phyloP scores from a whole-genome alignment of 2,329 filamentous ascomycete species.

The Fusarium brevicatenulatum region DNA sequence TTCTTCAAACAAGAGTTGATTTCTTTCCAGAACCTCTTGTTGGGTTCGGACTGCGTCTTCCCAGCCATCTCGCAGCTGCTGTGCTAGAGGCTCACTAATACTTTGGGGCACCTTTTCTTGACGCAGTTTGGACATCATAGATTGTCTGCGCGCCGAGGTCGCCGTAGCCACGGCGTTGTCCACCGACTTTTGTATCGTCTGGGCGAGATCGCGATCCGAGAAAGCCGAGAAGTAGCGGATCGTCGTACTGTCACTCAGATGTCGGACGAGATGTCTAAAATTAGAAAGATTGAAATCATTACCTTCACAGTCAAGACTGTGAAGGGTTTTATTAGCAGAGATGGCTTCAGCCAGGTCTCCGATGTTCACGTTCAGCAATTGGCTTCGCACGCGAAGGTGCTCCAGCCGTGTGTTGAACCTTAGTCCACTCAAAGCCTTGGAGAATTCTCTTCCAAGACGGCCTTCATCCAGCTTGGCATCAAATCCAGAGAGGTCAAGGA shows the following conservation, averaged over 20 bases:
- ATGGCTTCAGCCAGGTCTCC: conserved; percentile 63
- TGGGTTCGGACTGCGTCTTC: conserved; percentile 49
- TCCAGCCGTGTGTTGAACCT: conserved; percentile 56
- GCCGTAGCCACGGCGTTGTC: conserved; percentile 44
- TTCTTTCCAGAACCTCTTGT: conserved; percentile 50
- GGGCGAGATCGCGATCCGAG: conserved; percentile 50
- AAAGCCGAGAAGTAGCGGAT: conserved; percentile 59
- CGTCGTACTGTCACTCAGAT: conserved; percentile 54
- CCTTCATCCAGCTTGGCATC: conserved; percentile 67
- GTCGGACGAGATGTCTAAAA: conserved; percentile 58
- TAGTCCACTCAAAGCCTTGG: conserved; percentile 59
- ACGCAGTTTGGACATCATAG: conserved; percentile 50
- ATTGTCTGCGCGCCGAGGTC: conserved; percentile 46
- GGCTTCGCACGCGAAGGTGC: conserved; percentile 66
- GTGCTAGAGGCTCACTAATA: conserved; percentile 48
- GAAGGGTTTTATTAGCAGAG: conserved; percentile 58
- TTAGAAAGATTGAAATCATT: conserved; percentile 66
- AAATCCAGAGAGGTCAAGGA: conserved; percentile 66
- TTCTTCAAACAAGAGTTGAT: conserved; percentile 46
- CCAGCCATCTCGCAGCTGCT: conserved; percentile 54
- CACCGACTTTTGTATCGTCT: conserved; percentile 49
- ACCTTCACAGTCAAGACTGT: conserved; percentile 64
- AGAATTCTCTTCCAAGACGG: conserved; percentile 64
- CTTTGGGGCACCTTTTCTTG: conserved; percentile 45
- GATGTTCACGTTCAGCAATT: conserved; percentile 64